Evolutionary conservation across 257 asterid genomes (phyloP), one percentile per base, ranked within the genome.

Genomic region (Solanum chiquidenum): DNA sequence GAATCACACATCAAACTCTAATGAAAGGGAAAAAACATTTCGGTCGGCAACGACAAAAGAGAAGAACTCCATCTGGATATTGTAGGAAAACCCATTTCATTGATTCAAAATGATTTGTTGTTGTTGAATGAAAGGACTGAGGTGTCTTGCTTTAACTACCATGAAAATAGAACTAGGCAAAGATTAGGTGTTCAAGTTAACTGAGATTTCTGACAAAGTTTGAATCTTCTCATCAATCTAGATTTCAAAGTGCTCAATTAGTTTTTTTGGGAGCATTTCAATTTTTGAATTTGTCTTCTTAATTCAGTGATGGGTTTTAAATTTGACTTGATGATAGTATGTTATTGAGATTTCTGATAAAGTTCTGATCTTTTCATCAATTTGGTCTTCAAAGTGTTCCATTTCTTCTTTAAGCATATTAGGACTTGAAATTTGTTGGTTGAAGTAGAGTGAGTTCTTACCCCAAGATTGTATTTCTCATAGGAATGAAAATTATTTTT

Each of bases 121-220:
- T 34, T 92, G 93, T 0, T 90, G 77, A 12, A 93, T 86, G 7
- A 93, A 89, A 44, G 85, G 92, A 89, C 91, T 90, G 84, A 88
- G 91, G 91, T 93, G 93, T 87, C 87, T 92, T n/a, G 98, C 97
- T 90, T 94, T 98, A 88, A 94, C 94, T 3, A 95, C 94, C 98
- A 95, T 95, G 55, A 38, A 68, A 87, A 83, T 20, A 55, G 25
- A 55, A 3, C n/a, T 7, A 55, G 64, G 64, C 10, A 55, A 55
- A 55, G 4, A 55, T 49, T 2, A 16, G 3, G n/a, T 52, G 62
- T 16, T 52, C n/a, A 52, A 18, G 62, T 52, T 52, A 3, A 18
- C 9, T 52, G 62, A 52, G 62, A 52, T 52, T 52, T 52, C n/a
- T 18, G 62, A 52, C 9, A 52, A 49, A 5, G 9, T 16, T 49